Base-by-base conservation (phyloP, 495 filamentous ascomycete species). In the Alectoria sarmentosa region DNA sequence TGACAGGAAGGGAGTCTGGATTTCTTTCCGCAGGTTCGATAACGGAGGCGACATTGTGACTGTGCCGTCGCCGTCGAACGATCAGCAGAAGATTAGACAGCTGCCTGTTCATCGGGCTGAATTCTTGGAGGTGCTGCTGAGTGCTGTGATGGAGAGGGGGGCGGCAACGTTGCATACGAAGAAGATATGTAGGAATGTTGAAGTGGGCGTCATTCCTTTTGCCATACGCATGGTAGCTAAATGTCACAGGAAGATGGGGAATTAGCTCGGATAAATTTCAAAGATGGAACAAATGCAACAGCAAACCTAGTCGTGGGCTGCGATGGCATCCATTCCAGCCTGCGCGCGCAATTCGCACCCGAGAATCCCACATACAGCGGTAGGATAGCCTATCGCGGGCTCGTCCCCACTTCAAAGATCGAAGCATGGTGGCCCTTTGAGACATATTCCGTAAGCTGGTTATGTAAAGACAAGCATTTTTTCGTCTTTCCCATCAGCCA, bases 241-340 rank as follows among this genome's bases (percentile, higher is more conserved):
- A 5, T 0, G 19, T 10, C 32, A 15, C 9, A 78, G 17, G 82
- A 83, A 60, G 65, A 68, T 3, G 69, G 70, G 2, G 68, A 77
- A 46, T 69, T 73, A 28, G 81, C 83, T 1, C 73, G 73, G 11
- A 67, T 84, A 19, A 70, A 74, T 34, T 86, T 88, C 69, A 70
- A 78, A 36, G 81, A 83, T 68, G 79, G 80, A 5, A 75, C 75
- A 0, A 70, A 72, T 6, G 79, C 76, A 0, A 71, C 72, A 32
- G 83, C 76, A 1, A 81, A 87, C 62, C 69, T 87, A 8, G 72
- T 87, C 3, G 70, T 87, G 11, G 85, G 84, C 54, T 86, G 84
- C 69, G 85, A 88, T 66, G 85, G 85, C 8, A 83, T 87, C n/a
- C 81, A 85, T 71, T 87, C 84, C 2, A 75, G 76, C 23, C 77